phyloP scores from a whole-genome alignment of 192 early-diverging fungal species.

The Paraglomus occultum region DNA sequence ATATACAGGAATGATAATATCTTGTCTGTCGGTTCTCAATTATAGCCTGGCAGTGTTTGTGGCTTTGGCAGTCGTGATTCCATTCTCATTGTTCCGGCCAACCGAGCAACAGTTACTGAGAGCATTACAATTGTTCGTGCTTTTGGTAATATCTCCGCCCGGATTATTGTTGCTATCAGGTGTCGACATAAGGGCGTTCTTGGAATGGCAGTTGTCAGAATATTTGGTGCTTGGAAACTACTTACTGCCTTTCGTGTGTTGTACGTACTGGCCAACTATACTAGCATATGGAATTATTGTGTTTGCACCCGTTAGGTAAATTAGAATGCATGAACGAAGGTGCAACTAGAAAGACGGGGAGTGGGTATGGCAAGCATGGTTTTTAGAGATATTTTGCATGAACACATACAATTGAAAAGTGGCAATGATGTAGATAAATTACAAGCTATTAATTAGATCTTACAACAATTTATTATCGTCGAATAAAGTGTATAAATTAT shows the following conservation, averaged over 20 bases:
- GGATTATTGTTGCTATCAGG: constrained; percentile 45
- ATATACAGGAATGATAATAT: constrained; percentile 57
- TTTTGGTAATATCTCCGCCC: constrained; percentile 53
- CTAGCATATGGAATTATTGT: constrained; percentile 43
- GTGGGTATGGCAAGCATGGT: too few relatives aligned
- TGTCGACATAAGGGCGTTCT: constrained; percentile 41
- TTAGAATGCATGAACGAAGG: not conserved
- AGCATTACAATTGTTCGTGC: constrained; percentile 45
- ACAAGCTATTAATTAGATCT: too few relatives aligned
- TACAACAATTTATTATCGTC: too few relatives aligned
- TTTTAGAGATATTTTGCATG: too few relatives aligned
- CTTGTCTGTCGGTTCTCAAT: constrained; percentile 68
- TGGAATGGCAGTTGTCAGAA: constrained; percentile 55
- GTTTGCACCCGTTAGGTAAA: constrained; percentile 31
- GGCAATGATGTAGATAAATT: too few relatives aligned
- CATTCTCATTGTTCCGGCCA: constrained; percentile 57
- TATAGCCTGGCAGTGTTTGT: constrained; percentile 65
- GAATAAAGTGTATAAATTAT: too few relatives aligned
- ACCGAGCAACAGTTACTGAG: constrained; percentile 22
- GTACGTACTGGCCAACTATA: constrained; percentile 71
- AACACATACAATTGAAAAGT: too few relatives aligned
- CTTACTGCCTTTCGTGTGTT: constrained; percentile 61
- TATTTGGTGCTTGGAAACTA: constrained; percentile 63
- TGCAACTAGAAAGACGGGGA: too few relatives aligned
- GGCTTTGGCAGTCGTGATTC: constrained; percentile 57